A percentile compares a stretch with the other conserved stretches of the same genome.
phyloP scores from a whole-genome alignment of 371 early-diverging fungal species.

The Rhizopus sp. region DNA sequence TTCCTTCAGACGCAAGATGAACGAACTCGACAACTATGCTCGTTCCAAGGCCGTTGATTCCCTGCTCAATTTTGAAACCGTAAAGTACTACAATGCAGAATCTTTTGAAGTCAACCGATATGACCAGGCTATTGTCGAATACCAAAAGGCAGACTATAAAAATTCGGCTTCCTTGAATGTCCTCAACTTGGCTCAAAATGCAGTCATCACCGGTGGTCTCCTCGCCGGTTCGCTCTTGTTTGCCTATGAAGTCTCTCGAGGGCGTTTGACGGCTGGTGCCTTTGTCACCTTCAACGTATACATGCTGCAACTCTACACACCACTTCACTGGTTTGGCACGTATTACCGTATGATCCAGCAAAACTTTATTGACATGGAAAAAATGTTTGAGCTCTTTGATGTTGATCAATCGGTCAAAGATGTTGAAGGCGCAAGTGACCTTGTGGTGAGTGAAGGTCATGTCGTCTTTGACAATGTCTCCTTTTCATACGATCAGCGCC shows the following conservation, averaged over 20 bases:
- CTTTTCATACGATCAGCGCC: slow-evolving; percentile 73
- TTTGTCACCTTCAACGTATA: slow-evolving; percentile 89
- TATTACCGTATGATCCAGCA: slow-evolving; percentile 66
- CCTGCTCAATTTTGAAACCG: slow-evolving; percentile 94
- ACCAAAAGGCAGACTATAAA: slow-evolving; percentile 81
- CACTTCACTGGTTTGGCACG: slow-evolving; percentile 53
- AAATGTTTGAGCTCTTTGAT: slow-evolving; percentile 85
- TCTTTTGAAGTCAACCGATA: slow-evolving; percentile 81
- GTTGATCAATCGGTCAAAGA: slow-evolving; percentile 72
- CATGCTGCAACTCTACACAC: slow-evolving; percentile 77
- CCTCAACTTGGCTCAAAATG: slow-evolving; percentile 84
- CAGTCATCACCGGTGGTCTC: slow-evolving; percentile 83
- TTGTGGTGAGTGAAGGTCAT: slow-evolving; percentile 57
- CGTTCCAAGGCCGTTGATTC: slow-evolving; percentile 88
- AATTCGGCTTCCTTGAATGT: slow-evolving; percentile 71
- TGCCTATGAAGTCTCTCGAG: slow-evolving; percentile 75
- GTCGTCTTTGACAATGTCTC: slow-evolving; percentile 79
- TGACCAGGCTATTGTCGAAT: slow-evolving; percentile 70
- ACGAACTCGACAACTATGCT: slow-evolving; percentile 75
- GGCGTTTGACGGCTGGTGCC: slow-evolving; percentile 77
- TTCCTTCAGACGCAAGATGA: slow-evolving; percentile 76
- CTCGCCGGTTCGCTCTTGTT: slow-evolving; percentile 77
- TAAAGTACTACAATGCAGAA: slow-evolving; percentile 86
- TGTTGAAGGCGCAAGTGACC: slow-evolving; percentile 50
- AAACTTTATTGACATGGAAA: slow-evolving; percentile 95